Conservation (phyloP, 2,329 filamentous ascomycete genomes). For the Juglanconis sp. region DNA sequence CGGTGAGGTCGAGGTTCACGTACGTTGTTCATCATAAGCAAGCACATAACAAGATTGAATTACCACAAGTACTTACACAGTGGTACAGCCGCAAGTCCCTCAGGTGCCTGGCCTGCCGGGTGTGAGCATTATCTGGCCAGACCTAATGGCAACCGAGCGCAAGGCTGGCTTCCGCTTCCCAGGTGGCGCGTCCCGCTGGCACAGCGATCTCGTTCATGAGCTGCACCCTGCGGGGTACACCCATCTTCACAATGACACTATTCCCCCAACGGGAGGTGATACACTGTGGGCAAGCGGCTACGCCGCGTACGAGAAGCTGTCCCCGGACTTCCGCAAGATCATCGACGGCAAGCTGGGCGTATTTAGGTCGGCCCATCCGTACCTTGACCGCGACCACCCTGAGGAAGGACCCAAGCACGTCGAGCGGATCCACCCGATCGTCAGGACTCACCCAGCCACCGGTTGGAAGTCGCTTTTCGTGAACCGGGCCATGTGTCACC, state of each 20-base stretch:
- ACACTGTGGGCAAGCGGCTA: constrained; percentile 72
- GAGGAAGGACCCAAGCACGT: constrained; percentile 60
- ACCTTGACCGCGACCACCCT: constrained; percentile 62
- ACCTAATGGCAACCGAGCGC: constrained; percentile 59
- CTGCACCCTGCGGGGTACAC: constrained; percentile 68
- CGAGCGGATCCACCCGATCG: constrained; percentile 66
- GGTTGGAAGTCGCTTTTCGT: constrained; percentile 74
- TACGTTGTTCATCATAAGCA: constrained; percentile 32
- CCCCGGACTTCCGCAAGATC: constrained; percentile 65
- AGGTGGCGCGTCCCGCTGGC: constrained; percentile 66
- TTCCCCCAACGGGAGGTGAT: constrained; percentile 64
- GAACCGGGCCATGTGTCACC: constrained; percentile 65
- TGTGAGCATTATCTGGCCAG: constrained; percentile 68
- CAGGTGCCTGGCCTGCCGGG: constrained; percentile 66
- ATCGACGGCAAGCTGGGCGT: constrained; percentile 66
- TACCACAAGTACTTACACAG: neutral
- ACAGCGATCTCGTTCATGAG: constrained; percentile 69
- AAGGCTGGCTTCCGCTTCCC: constrained; percentile 62
- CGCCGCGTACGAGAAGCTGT: constrained; percentile 69
- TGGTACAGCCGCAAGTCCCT: constrained; percentile 61
- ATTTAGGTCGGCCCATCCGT: constrained; percentile 63
- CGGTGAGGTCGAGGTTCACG: constrained; percentile 66
- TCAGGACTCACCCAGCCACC: constrained; percentile 68
- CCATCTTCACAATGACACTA: constrained; percentile 66
- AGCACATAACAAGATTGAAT: neutral